phyloP scores from a whole-genome alignment of 257 asterid species.

The Linaria vulgaris region DNA sequence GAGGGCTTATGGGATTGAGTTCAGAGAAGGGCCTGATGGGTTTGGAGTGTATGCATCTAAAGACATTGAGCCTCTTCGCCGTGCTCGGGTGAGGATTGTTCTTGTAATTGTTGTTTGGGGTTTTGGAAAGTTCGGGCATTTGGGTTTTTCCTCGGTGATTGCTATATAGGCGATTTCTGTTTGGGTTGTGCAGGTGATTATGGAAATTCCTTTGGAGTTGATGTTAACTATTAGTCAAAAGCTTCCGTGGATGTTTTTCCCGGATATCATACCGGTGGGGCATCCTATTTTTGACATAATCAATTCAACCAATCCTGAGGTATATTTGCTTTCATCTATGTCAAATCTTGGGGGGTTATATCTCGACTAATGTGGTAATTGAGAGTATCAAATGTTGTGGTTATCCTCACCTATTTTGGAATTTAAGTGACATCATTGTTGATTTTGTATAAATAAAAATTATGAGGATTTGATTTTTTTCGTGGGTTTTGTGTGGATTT shows the following conservation, averaged over 20 bases:
- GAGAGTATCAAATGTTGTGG: neutral
- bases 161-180: slow-evolving; percentile 13
- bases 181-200: slow-evolving; percentile 66
- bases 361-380: neutral
- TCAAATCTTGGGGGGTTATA: slow-evolving; percentile 2
- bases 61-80: slow-evolving; percentile 92
- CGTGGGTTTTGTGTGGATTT: neutral
- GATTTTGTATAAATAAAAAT: neutral
- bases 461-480: too few relatives aligned
- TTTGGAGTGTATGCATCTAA: slow-evolving; percentile 95
- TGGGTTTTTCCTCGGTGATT: neutral
- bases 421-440: neutral
- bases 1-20: slow-evolving; percentile 93
- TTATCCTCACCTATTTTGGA: neutral
- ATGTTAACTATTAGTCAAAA: slow-evolving; percentile 91
- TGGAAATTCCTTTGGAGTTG: slow-evolving; percentile 96
- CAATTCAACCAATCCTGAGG: slow-evolving; percentile 96
- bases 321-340: slow-evolving; percentile 27
- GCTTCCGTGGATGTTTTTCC: slow-evolving; percentile 99
- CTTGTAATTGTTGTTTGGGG: neutral
- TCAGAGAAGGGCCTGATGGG: slow-evolving; percentile 97
- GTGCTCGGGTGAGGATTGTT: slow-evolving; percentile 65
- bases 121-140: slow-evolving; percentile 9
- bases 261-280: slow-evolving; percentile 87
- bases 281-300: slow-evolving; percentile 96